Evolutionary conservation across 768 basidiomycete genomes (phyloP).

Genomic region (Rhodosporidiobolus sp.): DNA sequence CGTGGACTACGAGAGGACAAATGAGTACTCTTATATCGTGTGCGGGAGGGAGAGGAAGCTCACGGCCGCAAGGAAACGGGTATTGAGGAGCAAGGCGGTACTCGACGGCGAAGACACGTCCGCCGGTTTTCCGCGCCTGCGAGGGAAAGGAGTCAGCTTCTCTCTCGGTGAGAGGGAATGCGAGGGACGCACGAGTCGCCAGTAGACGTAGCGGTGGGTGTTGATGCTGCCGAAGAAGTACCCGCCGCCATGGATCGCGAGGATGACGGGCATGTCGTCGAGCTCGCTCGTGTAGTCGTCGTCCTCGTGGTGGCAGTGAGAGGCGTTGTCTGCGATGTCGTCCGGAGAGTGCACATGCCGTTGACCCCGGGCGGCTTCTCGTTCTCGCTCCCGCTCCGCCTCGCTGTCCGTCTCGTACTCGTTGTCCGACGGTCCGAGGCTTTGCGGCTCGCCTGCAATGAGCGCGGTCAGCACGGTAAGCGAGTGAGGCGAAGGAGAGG

Average conservation of each 20-base stretch:
- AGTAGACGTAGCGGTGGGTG: slow-evolving; percentile 48
- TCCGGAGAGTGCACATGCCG: background rate
- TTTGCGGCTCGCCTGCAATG: slow-evolving; percentile 14
- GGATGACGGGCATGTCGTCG: slow-evolving; percentile 48
- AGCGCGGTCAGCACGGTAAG: too few species aligned
- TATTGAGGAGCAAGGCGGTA: slow-evolving; percentile 87
- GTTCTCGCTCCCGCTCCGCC: background rate
- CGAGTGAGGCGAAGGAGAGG: background rate
- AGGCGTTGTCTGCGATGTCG: background rate
- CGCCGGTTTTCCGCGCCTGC: slow-evolving; percentile 85
- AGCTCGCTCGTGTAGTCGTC: slow-evolving; percentile 47
- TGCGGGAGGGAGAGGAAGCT: background rate
- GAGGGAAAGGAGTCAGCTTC: slow-evolving; percentile 60
- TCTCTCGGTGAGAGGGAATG: slow-evolving; percentile 48
- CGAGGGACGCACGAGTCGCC: slow-evolving; percentile 49
- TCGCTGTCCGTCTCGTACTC: slow-evolving; percentile 17
- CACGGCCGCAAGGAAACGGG: slow-evolving; percentile 67
- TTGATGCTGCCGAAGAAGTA: slow-evolving; percentile 51
- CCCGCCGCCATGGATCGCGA: slow-evolving; percentile 51
- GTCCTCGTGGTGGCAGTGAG: slow-evolving; percentile 25
- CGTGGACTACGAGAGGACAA: slow-evolving; percentile 59
- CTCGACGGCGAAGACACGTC: slow-evolving; percentile 57
- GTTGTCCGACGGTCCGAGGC: slow-evolving; percentile 37
- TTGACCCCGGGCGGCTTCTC: background rate
- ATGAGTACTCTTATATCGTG: background rate